A percentile compares a stretch with the other conserved stretches of the same genome.
Evolutionary conservation across 257 asterid species (phyloP).

Genomic region (Scutellaria barbata): DNA sequence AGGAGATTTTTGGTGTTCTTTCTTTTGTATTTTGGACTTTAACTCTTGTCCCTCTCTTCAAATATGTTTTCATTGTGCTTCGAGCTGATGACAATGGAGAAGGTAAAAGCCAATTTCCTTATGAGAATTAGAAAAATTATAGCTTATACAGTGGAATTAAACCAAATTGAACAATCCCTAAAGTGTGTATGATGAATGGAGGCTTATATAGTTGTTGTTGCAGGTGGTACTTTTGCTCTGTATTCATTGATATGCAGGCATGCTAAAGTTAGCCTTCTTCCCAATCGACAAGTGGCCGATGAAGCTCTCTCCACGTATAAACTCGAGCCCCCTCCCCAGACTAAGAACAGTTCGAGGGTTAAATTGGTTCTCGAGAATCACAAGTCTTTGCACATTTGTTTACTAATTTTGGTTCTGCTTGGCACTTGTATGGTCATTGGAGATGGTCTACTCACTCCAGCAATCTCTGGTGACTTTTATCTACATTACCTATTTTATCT

Average conservation of each 20-base stretch:
- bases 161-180: too few relatives aligned
- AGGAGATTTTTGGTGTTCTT: constrained; percentile 91
- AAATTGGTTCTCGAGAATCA: constrained; percentile 87
- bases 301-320: constrained; percentile 92
- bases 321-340: constrained; percentile 72
- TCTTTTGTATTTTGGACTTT: constrained; percentile 95
- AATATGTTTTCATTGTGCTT: constrained; percentile 85
- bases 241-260: constrained; percentile 94
- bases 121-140: too few relatives aligned
- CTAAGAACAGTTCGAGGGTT: constrained; percentile 64
- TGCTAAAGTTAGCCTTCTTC: constrained; percentile 94
- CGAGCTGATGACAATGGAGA: constrained; percentile 98
- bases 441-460: constrained; percentile 97
- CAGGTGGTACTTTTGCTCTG: constrained; percentile 98
- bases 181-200: neutral
- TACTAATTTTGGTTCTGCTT: constrained; percentile 77
- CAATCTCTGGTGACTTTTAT: constrained; percentile 72
- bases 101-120: constrained; percentile 43
- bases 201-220: constrained; percentile 28
- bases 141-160: too few relatives aligned
- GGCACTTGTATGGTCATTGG: constrained; percentile 99
- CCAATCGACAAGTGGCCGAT: constrained; percentile 84
- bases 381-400: constrained; percentile 77
- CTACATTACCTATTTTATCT: constrained; percentile 5
- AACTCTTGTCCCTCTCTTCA: constrained; percentile 89